phyloP scores from a whole-genome alignment of 805 yeast species.

The Wickerhamiella domercqiae region DNA sequence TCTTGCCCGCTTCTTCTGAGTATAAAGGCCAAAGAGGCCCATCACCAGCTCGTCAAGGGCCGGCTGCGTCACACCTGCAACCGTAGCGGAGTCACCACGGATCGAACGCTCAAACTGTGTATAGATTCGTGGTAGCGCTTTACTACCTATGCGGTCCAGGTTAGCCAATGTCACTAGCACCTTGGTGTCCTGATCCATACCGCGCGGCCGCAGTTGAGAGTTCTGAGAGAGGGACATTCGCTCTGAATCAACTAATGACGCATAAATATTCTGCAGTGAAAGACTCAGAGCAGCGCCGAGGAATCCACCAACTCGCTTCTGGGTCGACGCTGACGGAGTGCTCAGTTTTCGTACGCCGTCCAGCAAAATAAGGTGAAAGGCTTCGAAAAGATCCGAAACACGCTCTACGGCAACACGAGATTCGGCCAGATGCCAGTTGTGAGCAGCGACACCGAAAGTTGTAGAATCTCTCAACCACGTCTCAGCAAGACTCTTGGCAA shows the following conservation, averaged over 20 bases:
- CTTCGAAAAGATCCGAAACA: constrained; percentile 16
- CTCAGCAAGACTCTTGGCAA: constrained; percentile 34
- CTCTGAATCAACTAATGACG: constrained; percentile 8
- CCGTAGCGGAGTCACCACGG: constrained; percentile 1
- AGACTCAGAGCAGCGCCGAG: constrained; percentile 12
- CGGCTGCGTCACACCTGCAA: constrained; percentile 16
- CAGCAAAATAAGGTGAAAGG: constrained; percentile 26
- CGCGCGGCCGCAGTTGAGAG: constrained; percentile 26
- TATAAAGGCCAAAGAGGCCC: constrained; percentile 31
- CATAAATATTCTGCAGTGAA: constrained; percentile 11
- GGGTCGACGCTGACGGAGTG: constrained; percentile 4
- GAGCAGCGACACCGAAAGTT: constrained; percentile 24
- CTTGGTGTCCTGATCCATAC: constrained; percentile 35
- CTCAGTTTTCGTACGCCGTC: constrained; percentile 1
- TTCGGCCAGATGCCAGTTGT: constrained; percentile 27
- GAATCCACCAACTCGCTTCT: constrained; percentile 1
- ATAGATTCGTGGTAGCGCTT: constrained; percentile 32
- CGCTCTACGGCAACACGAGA: not conserved
- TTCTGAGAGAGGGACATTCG: constrained; percentile 24
- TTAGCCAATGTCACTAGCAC: constrained; percentile 40
- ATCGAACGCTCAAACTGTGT: constrained; percentile 8
- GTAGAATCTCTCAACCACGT: constrained; percentile 38
- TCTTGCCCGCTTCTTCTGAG: constrained; percentile 35
- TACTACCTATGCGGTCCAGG: constrained; percentile 31
- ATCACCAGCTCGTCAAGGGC: constrained; percentile 37